These are phyloP conservation scores for Arthrinium puccinioides DNA, from an alignment of 2,329 filamentous ascomycete genomes.

Conservation along the genomic window DNA sequence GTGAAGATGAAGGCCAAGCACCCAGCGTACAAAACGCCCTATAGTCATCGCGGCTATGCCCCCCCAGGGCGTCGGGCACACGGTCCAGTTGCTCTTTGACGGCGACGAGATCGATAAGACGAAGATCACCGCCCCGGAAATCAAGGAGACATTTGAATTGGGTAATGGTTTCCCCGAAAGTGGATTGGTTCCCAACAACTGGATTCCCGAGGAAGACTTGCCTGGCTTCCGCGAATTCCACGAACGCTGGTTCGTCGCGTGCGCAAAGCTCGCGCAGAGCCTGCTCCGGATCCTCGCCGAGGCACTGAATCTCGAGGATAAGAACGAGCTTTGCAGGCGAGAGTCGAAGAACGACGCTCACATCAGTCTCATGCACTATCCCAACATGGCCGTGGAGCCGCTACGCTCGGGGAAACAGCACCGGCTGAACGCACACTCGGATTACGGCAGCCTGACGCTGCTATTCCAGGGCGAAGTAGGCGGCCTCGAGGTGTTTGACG, in stretches of 20 bases:
- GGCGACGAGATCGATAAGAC: not conserved
- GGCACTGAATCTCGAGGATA: not conserved
- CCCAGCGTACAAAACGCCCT: not conserved
- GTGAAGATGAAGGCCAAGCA: not conserved
- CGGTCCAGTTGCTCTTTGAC: not conserved
- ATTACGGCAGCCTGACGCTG: slow-evolving; percentile 18
- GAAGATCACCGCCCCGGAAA: not conserved
- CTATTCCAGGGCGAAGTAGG: slow-evolving; percentile 17
- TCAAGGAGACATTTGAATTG: not conserved
- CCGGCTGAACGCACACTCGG: slow-evolving; percentile 11
- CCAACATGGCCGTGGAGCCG: not conserved
- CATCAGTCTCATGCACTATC: not conserved
- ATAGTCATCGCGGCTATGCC: not conserved
- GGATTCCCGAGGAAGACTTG: not conserved
- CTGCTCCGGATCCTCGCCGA: not conserved
- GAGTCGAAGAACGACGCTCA: not conserved
- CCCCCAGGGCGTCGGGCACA: not conserved
- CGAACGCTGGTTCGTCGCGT: not conserved
- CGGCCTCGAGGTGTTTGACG: slow-evolving; percentile 12
- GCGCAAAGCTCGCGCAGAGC: not conserved
- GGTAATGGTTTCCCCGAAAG: not conserved
- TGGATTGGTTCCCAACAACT: not conserved
- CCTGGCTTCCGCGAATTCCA: not conserved
- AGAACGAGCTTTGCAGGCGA: not conserved
- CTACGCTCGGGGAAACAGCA: not conserved